phyloP scores from a whole-genome alignment of 2,329 filamentous ascomycete species.

The Paraphaeosphaeria minitans region DNA sequence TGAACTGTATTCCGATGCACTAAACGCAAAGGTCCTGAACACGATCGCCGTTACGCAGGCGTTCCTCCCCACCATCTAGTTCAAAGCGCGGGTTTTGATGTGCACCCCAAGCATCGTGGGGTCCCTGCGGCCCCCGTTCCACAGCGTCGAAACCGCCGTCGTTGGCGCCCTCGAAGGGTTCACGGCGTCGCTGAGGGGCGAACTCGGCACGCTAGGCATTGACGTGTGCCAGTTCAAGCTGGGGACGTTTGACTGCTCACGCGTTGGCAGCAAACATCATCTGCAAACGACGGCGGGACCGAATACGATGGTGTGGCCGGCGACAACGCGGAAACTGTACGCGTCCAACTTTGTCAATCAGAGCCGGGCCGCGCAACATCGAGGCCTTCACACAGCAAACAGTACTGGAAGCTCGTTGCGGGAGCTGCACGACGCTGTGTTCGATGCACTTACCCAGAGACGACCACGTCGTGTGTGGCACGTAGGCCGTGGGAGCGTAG shows the following conservation, averaged over 20 bases:
- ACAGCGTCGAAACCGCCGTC: conserved; percentile 84
- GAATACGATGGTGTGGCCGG: conserved; percentile 47
- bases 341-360: conserved; percentile 47
- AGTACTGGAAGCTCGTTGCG: conserved; percentile 72
- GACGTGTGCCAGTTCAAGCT: conserved; percentile 87
- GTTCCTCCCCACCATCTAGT: conserved; percentile 67
- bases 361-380: conserved; percentile 50
- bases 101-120: conserved; percentile 81
- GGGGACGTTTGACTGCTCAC: conserved; percentile 84
- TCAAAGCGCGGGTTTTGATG: conserved; percentile 70
- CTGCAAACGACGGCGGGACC: conserved; percentile 41
- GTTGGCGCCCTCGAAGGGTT: conserved; percentile 87
- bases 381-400: conserved; percentile 58
- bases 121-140: conserved; percentile 78
- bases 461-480: conserved; percentile 67
- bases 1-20: conserved; percentile 82
- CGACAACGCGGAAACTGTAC: conserved; percentile 42
- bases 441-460: conserved; percentile 80
- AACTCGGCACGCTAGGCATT: conserved; percentile 76
- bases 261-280: conserved; percentile 57
- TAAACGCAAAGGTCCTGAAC: conserved; percentile 89
- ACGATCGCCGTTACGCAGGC: conserved; percentile 88
- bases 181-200: conserved; percentile 76
- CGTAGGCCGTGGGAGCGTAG: conserved; percentile 80
- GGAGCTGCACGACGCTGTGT: conserved; percentile 83